Evolutionary conservation across 345 rosid genomes (phyloP).

Genomic region (Isatis tinctoria): DNA sequence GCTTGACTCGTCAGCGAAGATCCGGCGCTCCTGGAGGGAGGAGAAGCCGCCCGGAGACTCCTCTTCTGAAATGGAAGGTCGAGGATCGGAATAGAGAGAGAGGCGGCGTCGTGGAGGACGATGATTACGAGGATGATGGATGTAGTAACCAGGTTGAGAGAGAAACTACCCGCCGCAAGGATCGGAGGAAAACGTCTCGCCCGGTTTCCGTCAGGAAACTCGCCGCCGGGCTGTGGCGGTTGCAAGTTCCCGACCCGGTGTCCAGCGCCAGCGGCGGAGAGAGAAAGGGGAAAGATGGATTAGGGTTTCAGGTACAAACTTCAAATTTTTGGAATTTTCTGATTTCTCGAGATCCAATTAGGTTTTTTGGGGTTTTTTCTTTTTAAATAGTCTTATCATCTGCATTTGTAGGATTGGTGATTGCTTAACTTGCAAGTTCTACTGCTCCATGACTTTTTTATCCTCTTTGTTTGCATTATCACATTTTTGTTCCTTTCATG

Average conservation of each 20-base stretch:
- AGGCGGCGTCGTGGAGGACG: slow-evolving; percentile 32
- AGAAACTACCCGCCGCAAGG: slow-evolving; percentile 32
- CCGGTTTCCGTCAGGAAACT: slow-evolving; percentile 81
- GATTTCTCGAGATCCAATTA: background rate
- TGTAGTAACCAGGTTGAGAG: slow-evolving; percentile 27
- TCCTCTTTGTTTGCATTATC: background rate
- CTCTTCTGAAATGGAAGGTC: slow-evolving; percentile 70
- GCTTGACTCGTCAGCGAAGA: slow-evolving; percentile 50
- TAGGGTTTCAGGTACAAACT: slow-evolving; percentile 61
- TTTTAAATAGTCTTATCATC: background rate
- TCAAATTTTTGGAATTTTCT: background rate
- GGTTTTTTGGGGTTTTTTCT: too few relatives aligned
- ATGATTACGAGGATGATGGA: slow-evolving; percentile 41
- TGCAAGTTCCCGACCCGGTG: slow-evolving; percentile 55
- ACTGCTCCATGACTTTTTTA: background rate
- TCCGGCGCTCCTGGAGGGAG: slow-evolving; percentile 43
- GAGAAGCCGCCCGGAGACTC: slow-evolving; percentile 78
- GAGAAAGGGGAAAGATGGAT: slow-evolving; percentile 38
- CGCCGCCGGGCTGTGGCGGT: slow-evolving; percentile 84
- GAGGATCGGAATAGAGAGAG: slow-evolving; percentile 45
- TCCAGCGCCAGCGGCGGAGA: slow-evolving; percentile 32
- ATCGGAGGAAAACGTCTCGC: slow-evolving; percentile 26
- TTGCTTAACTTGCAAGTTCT: slow-evolving; percentile 17
- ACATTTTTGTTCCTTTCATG: background rate
- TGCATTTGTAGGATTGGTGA: slow-evolving; percentile 4